phyloP scores from a whole-genome alignment of 1,284 basidiomycete genomes.

The Serendipita sp. region DNA sequence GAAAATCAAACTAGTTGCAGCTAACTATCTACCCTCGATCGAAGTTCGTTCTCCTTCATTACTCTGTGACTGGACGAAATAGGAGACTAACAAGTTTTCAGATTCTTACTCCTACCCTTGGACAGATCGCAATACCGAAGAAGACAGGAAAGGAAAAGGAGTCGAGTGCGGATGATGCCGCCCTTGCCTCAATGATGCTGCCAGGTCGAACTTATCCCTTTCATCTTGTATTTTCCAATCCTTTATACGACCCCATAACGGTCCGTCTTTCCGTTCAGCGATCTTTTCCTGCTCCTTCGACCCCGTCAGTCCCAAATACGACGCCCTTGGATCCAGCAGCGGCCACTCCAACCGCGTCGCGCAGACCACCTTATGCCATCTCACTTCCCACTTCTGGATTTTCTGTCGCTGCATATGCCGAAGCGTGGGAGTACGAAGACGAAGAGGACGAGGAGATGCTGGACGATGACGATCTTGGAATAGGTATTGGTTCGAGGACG shows the following conservation, averaged over 20 bases:
- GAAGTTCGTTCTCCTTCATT: slow-evolving; percentile 46
- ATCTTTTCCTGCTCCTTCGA: slow-evolving; percentile 19
- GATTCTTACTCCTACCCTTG: slow-evolving; percentile 7
- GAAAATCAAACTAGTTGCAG: slow-evolving; percentile 94
- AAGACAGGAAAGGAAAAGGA: slow-evolving; percentile 9
- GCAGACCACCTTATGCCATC: slow-evolving; percentile 54
- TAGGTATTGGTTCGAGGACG: slow-evolving; percentile 14
- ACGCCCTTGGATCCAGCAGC: slow-evolving; percentile 26
- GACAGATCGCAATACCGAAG: background rate
- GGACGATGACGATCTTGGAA: slow-evolving; percentile 20
- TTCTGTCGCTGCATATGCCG: slow-evolving; percentile 74
- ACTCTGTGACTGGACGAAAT: background rate
- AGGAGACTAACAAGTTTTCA: background rate
- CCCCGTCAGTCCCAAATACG: slow-evolving; percentile 20
- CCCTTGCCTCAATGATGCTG: slow-evolving; percentile 33
- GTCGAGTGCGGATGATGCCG: slow-evolving; percentile 18
- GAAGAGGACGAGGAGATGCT: slow-evolving; percentile 51
- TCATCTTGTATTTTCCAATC: slow-evolving; percentile 82
- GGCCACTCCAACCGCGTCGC: slow-evolving; percentile 28
- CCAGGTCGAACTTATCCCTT: slow-evolving; percentile 73
- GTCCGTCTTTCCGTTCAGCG: slow-evolving; percentile 66
- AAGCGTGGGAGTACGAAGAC: slow-evolving; percentile 92
- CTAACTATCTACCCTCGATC: slow-evolving; percentile 84
- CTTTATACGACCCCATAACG: slow-evolving; percentile 85
- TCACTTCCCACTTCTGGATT: slow-evolving; percentile 64